Evolutionary conservation across 2,329 filamentous ascomycete genomes (phyloP), one percentile per base, ranked within the genome.

Genomic region (Monosporascus ibericus): DNA sequence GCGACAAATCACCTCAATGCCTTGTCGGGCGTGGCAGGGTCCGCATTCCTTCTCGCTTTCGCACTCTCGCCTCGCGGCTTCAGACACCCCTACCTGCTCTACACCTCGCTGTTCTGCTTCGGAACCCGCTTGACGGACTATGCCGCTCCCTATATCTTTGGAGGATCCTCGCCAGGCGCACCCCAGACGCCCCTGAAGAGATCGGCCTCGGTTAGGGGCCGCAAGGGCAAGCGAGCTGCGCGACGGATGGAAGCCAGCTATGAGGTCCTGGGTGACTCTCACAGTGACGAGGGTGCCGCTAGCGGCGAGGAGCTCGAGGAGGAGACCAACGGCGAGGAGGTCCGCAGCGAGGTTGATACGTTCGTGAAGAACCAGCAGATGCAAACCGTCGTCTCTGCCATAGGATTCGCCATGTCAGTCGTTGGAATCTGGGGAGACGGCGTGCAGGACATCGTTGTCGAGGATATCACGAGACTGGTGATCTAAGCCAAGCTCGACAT

Each of bases 71-170:
- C 91, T 0, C 79, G 82, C 25, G 80, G 84, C 52, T 79, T 82
- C 60, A 85, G 87, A 66, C 92, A 97, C 68, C 92, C 92, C 0
- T 97, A 96, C 68, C 84, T 96, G 25, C 72, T 96, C 54, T 96
- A 94, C 84, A 90, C 90, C 15, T 84, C 85, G 3, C 72, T 90
- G 25, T 79, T 91, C 52, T 81, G 85, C 44, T 75, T 79, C 39
- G 73, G 88, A 39, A 82, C 88, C 44, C 78, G 79, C 22, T 74
- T 81, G 44, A 76, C 75, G 42, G 76, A 79, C 52, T 67, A 70
- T 24, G 63, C 82, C 40, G 70, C 78, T 17, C 75, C 79, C 1
- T 70, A 70, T 54, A 61, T 77, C 55, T 68, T 72, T 55, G 59
- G 63, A 25, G 48, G 56, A 25, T 56, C 63, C 42, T 55, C 62